These are phyloP conservation scores for Tetraselmis chui DNA, from an alignment of 139 green algal species.

Conservation along the genomic window DNA sequence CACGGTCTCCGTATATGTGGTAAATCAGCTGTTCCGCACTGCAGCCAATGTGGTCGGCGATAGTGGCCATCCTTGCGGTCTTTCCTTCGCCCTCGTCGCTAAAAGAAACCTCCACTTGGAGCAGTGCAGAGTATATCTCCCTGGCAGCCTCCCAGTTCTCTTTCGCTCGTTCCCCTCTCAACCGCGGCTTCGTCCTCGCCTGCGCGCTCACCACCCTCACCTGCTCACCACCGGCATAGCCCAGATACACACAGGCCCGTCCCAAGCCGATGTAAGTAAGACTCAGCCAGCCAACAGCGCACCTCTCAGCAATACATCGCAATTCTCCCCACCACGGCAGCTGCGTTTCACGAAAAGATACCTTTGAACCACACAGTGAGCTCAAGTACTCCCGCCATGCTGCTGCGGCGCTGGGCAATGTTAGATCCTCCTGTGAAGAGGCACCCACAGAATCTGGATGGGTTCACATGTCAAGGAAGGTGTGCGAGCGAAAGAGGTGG, in stretches of 20 bases:
- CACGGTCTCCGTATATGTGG: neutral
- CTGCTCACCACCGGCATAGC: too few species aligned
- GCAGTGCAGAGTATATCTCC: neutral
- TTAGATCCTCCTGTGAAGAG: neutral
- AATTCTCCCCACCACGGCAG: too few species aligned
- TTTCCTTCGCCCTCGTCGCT: neutral
- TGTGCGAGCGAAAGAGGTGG: too few species aligned
- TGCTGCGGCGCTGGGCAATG: neutral
- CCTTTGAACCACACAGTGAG: neutral
- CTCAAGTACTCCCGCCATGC: neutral
- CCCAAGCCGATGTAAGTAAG: too few species aligned
- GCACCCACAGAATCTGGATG: too few species aligned
- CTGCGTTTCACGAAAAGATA: too few species aligned
- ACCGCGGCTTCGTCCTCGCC: neutral
- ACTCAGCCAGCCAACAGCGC: too few species aligned
- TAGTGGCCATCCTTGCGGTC: neutral
- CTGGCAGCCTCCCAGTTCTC: neutral
- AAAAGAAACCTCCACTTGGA: neutral
- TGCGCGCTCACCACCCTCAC: neutral
- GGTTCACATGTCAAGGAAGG: too few species aligned
- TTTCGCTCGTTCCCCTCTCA: neutral
- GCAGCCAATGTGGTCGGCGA: neutral
- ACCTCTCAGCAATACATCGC: too few species aligned
- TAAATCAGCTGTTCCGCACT: neutral
- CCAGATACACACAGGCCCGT: too few species aligned